phyloP scores from a whole-genome alignment of 352 stramenopile species.

The Proteromonas lacertae region DNA sequence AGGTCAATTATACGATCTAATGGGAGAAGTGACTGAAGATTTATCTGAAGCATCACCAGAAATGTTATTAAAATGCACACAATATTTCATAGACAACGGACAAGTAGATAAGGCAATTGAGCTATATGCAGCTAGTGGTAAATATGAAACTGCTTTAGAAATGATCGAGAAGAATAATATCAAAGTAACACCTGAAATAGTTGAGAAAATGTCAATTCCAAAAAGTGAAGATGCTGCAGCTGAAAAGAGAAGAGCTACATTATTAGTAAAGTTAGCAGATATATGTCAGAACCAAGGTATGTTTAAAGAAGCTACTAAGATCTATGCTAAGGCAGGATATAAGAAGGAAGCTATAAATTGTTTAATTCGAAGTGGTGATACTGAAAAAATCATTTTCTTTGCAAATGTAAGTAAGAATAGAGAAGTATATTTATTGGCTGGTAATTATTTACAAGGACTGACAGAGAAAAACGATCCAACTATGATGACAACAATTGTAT shows the following conservation, averaged over 20 bases:
- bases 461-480: slow-evolving; percentile 51
- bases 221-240: slow-evolving; percentile 12
- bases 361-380: slow-evolving; percentile 63
- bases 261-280: slow-evolving; percentile 52
- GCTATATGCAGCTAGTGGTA: slow-evolving; percentile 29
- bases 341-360: slow-evolving; percentile 68
- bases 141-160: slow-evolving; percentile 33
- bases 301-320: slow-evolving; percentile 64
- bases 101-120: slow-evolving; percentile 53
- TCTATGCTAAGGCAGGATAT: slow-evolving; percentile 64
- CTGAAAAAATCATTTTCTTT: slow-evolving; percentile 70
- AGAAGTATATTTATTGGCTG: slow-evolving; percentile 68
- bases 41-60: slow-evolving; percentile 3
- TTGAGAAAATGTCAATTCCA: slow-evolving; percentile 45
- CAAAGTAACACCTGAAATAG: slow-evolving; percentile 47
- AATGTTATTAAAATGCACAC: slow-evolving; percentile 42
- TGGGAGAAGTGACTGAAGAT: slow-evolving; percentile 7
- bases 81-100: slow-evolving; percentile 56
- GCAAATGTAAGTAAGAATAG: slow-evolving; percentile 48
- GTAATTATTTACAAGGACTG: slow-evolving; percentile 70
- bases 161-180: slow-evolving; percentile 50
- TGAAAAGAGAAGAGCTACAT: slow-evolving; percentile 20
- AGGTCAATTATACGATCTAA: slow-evolving; percentile 6
- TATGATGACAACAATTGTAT: slow-evolving; percentile 58
- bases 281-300: slow-evolving; percentile 53